These are phyloP conservation scores for Bremia lactucae DNA, from an alignment of 352 stramenopile genomes.

Conservation along the genomic window DNA sequence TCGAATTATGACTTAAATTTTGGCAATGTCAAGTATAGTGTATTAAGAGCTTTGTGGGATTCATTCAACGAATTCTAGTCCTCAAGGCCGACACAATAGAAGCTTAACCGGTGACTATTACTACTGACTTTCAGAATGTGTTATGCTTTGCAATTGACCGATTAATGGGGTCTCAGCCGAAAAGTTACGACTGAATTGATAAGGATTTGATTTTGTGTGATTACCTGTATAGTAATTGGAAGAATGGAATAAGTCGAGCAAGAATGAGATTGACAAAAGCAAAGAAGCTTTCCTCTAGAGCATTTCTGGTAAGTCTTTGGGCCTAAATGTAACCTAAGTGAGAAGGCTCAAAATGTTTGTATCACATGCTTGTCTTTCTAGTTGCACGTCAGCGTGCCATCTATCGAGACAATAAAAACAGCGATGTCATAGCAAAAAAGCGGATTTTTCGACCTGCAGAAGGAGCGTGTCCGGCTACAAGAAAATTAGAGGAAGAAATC, in stretches of 20 bases:
- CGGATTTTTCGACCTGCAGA: slow-evolving; percentile 89
- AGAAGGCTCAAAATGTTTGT: slow-evolving; percentile 28
- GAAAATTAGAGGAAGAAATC: slow-evolving; percentile 57
- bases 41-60: too few species aligned
- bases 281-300: slow-evolving; percentile 66
- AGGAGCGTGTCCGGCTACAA: slow-evolving; percentile 79
- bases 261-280: slow-evolving; percentile 32
- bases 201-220: slow-evolving; percentile 1
- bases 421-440: slow-evolving; percentile 89
- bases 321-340: slow-evolving; percentile 68
- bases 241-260: slow-evolving; percentile 29
- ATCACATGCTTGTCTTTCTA: background rate
- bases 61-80: background rate
- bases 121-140: slow-evolving; percentile 92
- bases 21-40: too few species aligned
- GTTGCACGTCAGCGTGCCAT: slow-evolving; percentile 38
- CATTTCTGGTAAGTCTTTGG: slow-evolving; percentile 53
- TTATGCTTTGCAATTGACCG: slow-evolving; percentile 92
- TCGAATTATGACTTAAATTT: too few species aligned
- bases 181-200: too few species aligned
- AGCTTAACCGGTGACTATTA: slow-evolving; percentile 36
- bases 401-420: slow-evolving; percentile 85
- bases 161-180: slow-evolving; percentile 87
- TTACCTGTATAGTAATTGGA: slow-evolving; percentile 27
- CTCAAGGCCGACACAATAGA: slow-evolving; percentile 28